phyloP scores from a whole-genome alignment of 1,284 basidiomycete genomes.

The Ceratobasidium sp. region DNA sequence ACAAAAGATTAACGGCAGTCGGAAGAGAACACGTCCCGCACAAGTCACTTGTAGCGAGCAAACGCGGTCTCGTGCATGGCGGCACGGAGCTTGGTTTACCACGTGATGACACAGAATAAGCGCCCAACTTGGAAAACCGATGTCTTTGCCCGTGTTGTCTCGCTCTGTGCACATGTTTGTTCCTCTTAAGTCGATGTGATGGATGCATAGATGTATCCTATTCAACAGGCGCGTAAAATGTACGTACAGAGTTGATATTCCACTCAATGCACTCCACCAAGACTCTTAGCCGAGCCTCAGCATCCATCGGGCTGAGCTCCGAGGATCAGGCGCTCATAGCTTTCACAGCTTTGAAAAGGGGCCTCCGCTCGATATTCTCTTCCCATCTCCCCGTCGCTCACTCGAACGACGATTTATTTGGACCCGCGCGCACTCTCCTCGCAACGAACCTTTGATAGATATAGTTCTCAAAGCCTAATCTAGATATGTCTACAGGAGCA shows the following conservation, averaged over 20 bases:
- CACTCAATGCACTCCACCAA: neutral
- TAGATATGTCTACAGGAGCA: slow-evolving; percentile 18
- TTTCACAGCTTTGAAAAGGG: slow-evolving; percentile 12
- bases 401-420: neutral
- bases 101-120: neutral
- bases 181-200: neutral
- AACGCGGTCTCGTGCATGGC: slow-evolving; percentile 16
- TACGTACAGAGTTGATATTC: neutral
- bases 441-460: too few species aligned
- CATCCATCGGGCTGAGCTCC: slow-evolving; percentile 15
- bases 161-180: too few species aligned
- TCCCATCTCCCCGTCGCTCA: neutral
- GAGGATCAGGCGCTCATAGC: slow-evolving; percentile 15
- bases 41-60: neutral
- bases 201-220: neutral
- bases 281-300: neutral
- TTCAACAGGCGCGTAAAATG: neutral
- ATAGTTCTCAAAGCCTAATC: slow-evolving; percentile 13
- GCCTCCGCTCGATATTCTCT: neutral
- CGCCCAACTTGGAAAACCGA: neutral
- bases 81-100: slow-evolving; percentile 22
- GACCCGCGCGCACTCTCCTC: neutral
- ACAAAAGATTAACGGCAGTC: neutral
- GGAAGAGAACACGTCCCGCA: neutral
- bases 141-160: neutral